phyloP scores from a whole-genome alignment of 1,139 yeast species.

The Yueomyces sp. region DNA sequence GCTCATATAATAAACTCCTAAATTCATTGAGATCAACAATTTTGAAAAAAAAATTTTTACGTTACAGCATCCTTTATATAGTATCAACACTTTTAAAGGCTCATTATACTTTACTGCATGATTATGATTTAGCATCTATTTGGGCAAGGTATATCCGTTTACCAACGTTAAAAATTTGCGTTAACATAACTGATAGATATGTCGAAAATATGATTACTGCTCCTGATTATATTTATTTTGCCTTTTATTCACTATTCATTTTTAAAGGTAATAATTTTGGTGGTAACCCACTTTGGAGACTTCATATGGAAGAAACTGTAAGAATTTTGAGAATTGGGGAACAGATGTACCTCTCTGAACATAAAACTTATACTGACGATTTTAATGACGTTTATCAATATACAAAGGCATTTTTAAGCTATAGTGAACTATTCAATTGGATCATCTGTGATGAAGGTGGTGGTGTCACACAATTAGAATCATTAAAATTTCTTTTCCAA shows the following conservation, averaged over 20 bases:
- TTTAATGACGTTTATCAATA: slow-evolving; percentile 1
- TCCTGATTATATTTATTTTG: neutral
- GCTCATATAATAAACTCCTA: neutral
- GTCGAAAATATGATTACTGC: slow-evolving; percentile 2
- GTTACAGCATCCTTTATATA: slow-evolving; percentile 2
- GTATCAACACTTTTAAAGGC: slow-evolving; percentile 6
- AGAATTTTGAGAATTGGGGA: slow-evolving; percentile 1
- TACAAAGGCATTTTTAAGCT: slow-evolving; percentile 5
- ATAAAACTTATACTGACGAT: neutral
- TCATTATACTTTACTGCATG: slow-evolving; percentile 3
- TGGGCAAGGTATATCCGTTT: slow-evolving; percentile 8
- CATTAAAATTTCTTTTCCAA: slow-evolving; percentile 2
- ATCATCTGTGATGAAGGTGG: slow-evolving; percentile 9
- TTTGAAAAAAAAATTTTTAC: neutral
- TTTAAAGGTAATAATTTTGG: slow-evolving; percentile 4
- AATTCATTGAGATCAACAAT: neutral
- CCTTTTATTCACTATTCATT: slow-evolving; percentile 4
- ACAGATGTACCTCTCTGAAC: too few species aligned
- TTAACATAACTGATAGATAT: slow-evolving; percentile 3
- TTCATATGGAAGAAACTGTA: slow-evolving; percentile 5
- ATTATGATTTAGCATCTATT: slow-evolving; percentile 2
- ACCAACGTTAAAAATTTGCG: slow-evolving; percentile 6
- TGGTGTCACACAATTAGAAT: slow-evolving; percentile 1
- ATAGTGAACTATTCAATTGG: slow-evolving; percentile 6
- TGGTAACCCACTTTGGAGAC: slow-evolving; percentile 6